Evolutionary conservation across 768 basidiomycete genomes (phyloP).

Genomic region (Phylloporus arenicola): DNA sequence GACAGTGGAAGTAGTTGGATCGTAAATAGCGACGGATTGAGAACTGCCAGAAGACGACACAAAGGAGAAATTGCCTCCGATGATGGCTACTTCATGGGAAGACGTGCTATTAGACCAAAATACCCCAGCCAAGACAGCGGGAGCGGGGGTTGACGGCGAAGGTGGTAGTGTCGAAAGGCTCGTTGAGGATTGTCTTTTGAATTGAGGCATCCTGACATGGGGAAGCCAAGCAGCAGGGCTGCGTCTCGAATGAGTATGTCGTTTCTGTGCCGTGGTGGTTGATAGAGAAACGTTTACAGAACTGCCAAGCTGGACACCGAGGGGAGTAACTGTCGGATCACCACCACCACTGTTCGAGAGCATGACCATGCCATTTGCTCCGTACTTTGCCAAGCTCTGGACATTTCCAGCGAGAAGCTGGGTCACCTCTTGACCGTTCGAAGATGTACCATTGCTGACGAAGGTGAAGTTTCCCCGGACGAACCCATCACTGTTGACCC

Average conservation of each 20-base stretch:
- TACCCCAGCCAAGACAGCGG: conserved; percentile 77
- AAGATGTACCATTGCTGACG: conserved; percentile 59
- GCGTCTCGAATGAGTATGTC: conserved; percentile 35
- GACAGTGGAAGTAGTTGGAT: conserved; percentile 45
- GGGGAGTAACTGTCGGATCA: conserved; percentile 56
- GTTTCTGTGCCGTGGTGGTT: conserved; percentile 32
- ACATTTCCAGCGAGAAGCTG: conserved; percentile 73
- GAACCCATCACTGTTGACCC: conserved; percentile 75
- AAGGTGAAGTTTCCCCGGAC: conserved; percentile 66
- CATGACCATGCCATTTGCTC: conserved; percentile 76
- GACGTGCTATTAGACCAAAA: conserved; percentile 86
- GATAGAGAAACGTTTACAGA: conserved; percentile 30
- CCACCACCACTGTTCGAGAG: conserved; percentile 58
- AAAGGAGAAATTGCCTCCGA: conserved; percentile 89
- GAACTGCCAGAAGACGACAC: conserved; percentile 36
- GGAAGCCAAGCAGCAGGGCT: conserved; percentile 45
- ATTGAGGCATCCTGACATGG: conserved; percentile 38
- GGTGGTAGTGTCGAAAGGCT: conserved; percentile 51
- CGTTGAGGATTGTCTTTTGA: conserved; percentile 47
- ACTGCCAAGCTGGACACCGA: conserved; percentile 51
- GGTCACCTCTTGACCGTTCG: conserved; percentile 32
- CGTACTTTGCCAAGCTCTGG: conserved; percentile 50
- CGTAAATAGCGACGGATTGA: conserved; percentile 66
- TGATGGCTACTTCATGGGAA: conserved; percentile 59
- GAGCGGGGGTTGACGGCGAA: conserved; percentile 53